Percentiles rank a stretch among this genome's conserved stretches.
Evolutionary conservation across 768 basidiomycete genomes (phyloP).

Genomic region (Sistotremastrum niveocremeum): DNA sequence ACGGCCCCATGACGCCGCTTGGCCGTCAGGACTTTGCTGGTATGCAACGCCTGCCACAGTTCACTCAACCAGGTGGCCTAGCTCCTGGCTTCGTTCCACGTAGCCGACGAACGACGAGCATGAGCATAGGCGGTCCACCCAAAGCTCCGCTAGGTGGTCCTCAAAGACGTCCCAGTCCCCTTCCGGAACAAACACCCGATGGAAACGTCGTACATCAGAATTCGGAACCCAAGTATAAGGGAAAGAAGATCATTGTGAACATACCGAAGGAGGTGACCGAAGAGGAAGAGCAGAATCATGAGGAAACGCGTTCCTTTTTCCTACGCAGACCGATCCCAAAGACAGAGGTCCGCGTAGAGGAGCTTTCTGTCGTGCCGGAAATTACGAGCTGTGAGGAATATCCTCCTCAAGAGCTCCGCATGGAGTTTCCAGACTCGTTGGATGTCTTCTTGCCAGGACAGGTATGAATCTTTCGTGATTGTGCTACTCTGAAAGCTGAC

Average conservation of each 20-base stretch:
- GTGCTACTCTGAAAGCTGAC: conserved; percentile 4
- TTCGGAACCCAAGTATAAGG: conserved; percentile 22
- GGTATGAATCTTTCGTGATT: conserved; percentile 26
- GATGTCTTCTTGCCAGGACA: conserved; percentile 78
- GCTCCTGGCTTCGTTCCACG: conserved; percentile 43
- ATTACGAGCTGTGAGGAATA: conserved; percentile 33
- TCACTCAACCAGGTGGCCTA: conserved; percentile 18
- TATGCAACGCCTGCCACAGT: conserved; percentile 27
- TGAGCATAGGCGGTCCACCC: conserved; percentile 78
- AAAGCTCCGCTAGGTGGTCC: conserved; percentile 77
- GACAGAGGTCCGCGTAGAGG: conserved; percentile 18
- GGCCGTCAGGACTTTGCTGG: conserved; percentile 40
- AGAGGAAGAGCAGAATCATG: conserved; percentile 19
- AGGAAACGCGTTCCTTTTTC: conserved; percentile 36
- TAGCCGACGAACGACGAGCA: conserved; percentile 47
- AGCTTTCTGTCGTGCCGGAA: conserved; percentile 14
- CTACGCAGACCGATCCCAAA: conserved; percentile 43
- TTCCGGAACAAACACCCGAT: conserved; percentile 23
- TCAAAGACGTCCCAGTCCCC: conserved; percentile 59
- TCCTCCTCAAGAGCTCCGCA: conserved; percentile 45
- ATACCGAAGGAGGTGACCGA: conserved; percentile 54
- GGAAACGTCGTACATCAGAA: conserved; percentile 13
- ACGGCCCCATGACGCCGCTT: conserved; percentile 49
- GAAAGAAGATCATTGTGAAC: conserved; percentile 57
- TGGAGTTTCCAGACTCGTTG: conserved; percentile 56